Evolutionary conservation across 192 early-diverging fungal species (phyloP).

Genomic region (Entomortierella beljakovae): DNA sequence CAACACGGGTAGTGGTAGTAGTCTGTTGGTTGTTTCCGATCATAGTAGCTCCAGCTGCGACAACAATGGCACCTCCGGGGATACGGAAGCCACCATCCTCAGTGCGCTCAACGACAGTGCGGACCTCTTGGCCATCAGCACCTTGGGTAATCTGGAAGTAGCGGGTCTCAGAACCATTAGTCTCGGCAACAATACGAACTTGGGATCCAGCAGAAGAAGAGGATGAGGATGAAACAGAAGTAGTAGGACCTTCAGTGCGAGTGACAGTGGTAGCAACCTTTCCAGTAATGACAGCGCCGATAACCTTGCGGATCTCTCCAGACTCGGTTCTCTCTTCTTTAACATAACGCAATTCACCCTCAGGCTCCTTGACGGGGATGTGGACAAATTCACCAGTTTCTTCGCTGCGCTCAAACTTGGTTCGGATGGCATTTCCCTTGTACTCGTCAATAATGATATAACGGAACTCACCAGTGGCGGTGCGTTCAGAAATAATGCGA

Average conservation of each 20-base stretch:
- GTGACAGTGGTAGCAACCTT: slow-evolving; percentile 50
- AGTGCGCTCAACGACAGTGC: slow-evolving; percentile 50
- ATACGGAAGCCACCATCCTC: slow-evolving; percentile 53
- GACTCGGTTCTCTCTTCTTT: slow-evolving; percentile 45
- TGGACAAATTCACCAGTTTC: slow-evolving; percentile 52
- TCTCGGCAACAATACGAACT: slow-evolving; percentile 49
- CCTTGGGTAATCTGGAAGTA: slow-evolving; percentile 49
- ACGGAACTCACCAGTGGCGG: slow-evolving; percentile 48
- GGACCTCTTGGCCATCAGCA: slow-evolving; percentile 45
- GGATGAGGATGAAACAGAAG: slow-evolving; percentile 18
- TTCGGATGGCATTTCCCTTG: slow-evolving; percentile 53
- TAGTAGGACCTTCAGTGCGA: slow-evolving; percentile 18
- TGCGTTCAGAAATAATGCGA: slow-evolving; percentile 46
- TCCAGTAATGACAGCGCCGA: slow-evolving; percentile 50
- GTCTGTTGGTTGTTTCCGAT: slow-evolving; percentile 51
- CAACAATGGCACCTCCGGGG: slow-evolving; percentile 42
- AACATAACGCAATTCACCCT: slow-evolving; percentile 54
- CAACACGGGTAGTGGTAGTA: slow-evolving; percentile 50
- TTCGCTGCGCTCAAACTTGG: slow-evolving; percentile 52
- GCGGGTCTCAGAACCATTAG: slow-evolving; percentile 18
- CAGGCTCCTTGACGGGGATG: slow-evolving; percentile 54
- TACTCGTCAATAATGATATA: slow-evolving; percentile 51
- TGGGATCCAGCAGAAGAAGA: too few species aligned
- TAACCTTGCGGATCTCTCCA: slow-evolving; percentile 51
- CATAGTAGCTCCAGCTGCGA: slow-evolving; percentile 47